Conservation (phyloP, 2,329 filamentous ascomycete genomes). For the Aspergillus novofumigatus region DNA sequence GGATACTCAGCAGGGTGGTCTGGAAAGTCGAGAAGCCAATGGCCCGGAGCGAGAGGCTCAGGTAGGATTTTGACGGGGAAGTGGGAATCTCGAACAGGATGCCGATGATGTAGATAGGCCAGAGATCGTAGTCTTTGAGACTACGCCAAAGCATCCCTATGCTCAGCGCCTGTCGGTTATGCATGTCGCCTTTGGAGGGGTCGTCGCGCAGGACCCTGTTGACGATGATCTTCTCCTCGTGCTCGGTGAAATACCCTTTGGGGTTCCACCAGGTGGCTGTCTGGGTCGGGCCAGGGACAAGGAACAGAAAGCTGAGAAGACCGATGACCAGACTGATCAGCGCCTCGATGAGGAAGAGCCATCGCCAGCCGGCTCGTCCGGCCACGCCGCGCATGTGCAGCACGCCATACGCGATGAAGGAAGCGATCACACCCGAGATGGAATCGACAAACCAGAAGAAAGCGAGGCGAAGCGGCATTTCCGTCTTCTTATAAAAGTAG, state of each 20-base stretch:
- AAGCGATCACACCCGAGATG: constrained; percentile 29
- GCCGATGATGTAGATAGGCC: constrained; percentile 36
- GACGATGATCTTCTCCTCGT: constrained; percentile 60
- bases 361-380: constrained; percentile 42
- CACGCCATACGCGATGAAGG: constrained; percentile 34
- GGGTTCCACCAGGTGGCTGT: constrained; percentile 55
- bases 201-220: constrained; percentile 52
- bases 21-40: constrained; percentile 15
- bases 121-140: constrained; percentile 35
- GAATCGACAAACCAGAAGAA: constrained; percentile 37
- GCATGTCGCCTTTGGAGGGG: constrained; percentile 33
- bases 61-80: constrained; percentile 42
- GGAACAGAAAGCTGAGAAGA: constrained; percentile 39
- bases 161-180: constrained; percentile 33
- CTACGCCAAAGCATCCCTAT: constrained; percentile 28
- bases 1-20: constrained; percentile 23
- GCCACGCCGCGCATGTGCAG: constrained; percentile 39
- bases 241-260: constrained; percentile 59
- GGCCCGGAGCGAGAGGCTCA: constrained; percentile 26
- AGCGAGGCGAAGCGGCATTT: constrained; percentile 33
- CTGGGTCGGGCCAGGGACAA: constrained; percentile 36
- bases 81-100: constrained; percentile 38
- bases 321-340: constrained; percentile 42
- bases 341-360: constrained; percentile 44
- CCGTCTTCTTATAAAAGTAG: constrained; percentile 37